Evolutionary conservation across 805 yeast species (phyloP), one percentile per base, ranked within the genome.

Genomic region (Ogataea philodendri): DNA sequence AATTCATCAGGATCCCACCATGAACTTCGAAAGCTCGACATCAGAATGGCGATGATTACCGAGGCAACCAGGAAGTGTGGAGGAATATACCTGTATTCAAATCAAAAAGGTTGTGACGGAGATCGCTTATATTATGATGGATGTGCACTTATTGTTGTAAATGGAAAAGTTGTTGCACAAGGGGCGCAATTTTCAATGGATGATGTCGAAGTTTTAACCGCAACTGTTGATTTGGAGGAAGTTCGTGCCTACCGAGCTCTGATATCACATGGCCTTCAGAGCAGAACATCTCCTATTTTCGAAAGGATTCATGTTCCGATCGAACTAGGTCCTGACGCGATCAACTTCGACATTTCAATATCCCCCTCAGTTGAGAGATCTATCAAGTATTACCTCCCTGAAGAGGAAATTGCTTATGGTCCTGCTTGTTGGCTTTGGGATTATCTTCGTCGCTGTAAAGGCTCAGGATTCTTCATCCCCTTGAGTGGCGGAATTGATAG

Each of bases 401-500:
- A 89, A 54, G 97, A 93, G 62, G 99, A 93, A 61, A 90, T 93
- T 47, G 97, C 97, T 1, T 67, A 85, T 27, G 99, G 99, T 0
- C 99, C 99, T 1, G 98, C 99, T 0, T 93, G 98, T 60, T 93
- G 99, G 99, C 62, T 93, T 45, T 93, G 99, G 99, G 99, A 93
- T 60, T 93, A 93, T 55, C 70, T 93, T 40, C 76, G 99, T 59
- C 74, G 99, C 46, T 86, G 95, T 49, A 77, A 76, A 47, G 84
- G 93, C 33, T 86, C 88, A 0, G 99, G 99, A 0, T 93, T 72
- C 58, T 94, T 93, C 62, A 67, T 93, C 29, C 97, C 99, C 0
- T 67, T 93, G 32, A 83, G 95, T 59, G 99, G 99, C 13, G 99
- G 99, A 32, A 90, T 93, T 45, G 99, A 93, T 57, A 84, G 95